These are phyloP conservation scores for Candida labiduridarum DNA, from an alignment of 1,139 yeast genomes.

Conservation along the genomic window DNA sequence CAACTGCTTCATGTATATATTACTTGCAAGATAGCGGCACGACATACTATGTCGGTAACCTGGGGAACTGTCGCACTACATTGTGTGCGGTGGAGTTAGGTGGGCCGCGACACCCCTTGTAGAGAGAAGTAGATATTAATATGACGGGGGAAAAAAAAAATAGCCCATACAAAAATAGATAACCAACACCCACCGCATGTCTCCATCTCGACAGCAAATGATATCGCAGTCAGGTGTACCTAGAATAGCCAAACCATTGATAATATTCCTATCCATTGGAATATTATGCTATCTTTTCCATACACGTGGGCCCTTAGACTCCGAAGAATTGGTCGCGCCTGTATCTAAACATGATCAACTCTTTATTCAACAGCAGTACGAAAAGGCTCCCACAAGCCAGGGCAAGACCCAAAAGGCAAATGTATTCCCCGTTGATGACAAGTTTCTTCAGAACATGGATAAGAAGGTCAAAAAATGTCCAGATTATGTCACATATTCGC, in stretches of 20 bases:
- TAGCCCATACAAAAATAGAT: too few relatives aligned
- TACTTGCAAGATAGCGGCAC: not conserved
- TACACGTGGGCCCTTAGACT: not conserved
- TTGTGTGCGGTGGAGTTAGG: too few relatives aligned
- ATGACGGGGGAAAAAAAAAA: too few relatives aligned
- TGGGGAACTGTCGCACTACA: too few relatives aligned
- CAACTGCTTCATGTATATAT: not conserved
- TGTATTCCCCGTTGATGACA: constrained; percentile 7
- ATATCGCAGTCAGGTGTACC: constrained; percentile 10
- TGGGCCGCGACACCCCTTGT: too few relatives aligned
- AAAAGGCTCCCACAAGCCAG: not conserved
- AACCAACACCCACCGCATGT: too few relatives aligned
- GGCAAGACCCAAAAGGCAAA: not conserved
- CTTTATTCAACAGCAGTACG: not conserved
- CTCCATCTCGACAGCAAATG: constrained; percentile 3
- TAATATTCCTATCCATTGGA: constrained; percentile 4
- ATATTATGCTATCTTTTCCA: not conserved
- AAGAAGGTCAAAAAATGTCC: constrained; percentile 32
- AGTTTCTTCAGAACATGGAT: constrained; percentile 21
- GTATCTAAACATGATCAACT: not conserved
- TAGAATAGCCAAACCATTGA: constrained; percentile 1
- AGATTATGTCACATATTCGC: constrained; percentile 44
- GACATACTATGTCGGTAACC: too few relatives aligned
- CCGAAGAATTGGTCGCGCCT: not conserved
- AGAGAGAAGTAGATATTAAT: too few relatives aligned